Conservation (phyloP, 306 rosid genomes). For the Luffa aegyptiaca region DNA sequence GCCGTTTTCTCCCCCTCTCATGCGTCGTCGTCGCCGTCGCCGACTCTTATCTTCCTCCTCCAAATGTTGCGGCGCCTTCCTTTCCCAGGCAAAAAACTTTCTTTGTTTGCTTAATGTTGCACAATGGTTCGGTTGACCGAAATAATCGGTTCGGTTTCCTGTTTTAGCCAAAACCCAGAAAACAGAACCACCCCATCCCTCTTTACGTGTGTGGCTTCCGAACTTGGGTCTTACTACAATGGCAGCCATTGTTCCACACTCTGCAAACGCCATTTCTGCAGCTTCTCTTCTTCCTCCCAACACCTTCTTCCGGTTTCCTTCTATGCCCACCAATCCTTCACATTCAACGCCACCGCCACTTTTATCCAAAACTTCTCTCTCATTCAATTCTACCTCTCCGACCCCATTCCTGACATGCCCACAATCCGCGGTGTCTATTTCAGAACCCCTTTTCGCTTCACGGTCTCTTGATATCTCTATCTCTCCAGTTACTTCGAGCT, state of each 20-base stretch:
- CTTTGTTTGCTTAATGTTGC: no score
- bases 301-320: constrained; percentile 4
- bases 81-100: no score
- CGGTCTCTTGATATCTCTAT: not conserved
- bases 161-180: no score
- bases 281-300: constrained; percentile 12
- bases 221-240: not conserved
- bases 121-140: no score
- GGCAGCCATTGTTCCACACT: constrained; percentile 6
- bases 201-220: no score
- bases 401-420: not conserved
- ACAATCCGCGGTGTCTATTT: not conserved
- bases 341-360: not conserved
- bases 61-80: no score
- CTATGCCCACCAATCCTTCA: not conserved
- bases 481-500: constrained; percentile 10
- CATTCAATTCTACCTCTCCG: constrained; percentile 9
- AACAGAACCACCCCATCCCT: no score
- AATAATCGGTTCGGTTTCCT: no score
- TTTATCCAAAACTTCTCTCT: not conserved
- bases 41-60: no score
- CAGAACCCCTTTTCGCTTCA: constrained; percentile 9
- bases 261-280: constrained; percentile 3
- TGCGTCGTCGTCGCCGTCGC: no score
- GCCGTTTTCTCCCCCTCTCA: no score